Evolutionary conservation across 176 grass and related monocot species (phyloP).

Genomic region (Cenchrus purpureus): DNA sequence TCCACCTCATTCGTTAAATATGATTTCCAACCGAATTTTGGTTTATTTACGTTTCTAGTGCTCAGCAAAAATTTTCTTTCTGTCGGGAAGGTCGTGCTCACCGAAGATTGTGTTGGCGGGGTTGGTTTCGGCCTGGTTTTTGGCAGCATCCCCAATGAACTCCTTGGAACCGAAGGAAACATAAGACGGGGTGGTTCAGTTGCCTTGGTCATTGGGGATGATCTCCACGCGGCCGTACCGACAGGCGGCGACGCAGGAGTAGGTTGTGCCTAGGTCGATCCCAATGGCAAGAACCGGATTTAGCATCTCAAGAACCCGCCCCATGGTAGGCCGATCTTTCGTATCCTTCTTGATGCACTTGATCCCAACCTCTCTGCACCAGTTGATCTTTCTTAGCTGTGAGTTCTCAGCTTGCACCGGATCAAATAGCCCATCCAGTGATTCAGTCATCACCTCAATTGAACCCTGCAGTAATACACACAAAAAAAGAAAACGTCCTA

Average conservation of each 20-base stretch:
- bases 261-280: conserved; percentile 96
- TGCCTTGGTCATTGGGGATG: conserved; percentile 95
- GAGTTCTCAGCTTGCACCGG: no score
- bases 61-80: neutral
- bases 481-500: no score
- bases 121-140: conserved; percentile 80
- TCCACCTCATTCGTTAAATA: no score
- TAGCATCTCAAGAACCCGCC: no score
- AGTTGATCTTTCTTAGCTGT: no score
- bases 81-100: conserved; percentile 15
- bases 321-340: no score
- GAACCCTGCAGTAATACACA: no score
- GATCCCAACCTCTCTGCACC: no score
- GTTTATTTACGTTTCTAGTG: neutral
- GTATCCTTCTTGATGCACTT: no score
- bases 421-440: no score
- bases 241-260: conserved; percentile 95
- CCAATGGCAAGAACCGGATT: conserved; percentile 52
- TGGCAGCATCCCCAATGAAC: conserved; percentile 66
- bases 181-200: conserved; percentile 91
- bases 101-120: conserved; percentile 80
- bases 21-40: no score
- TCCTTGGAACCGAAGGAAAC: conserved; percentile 83
- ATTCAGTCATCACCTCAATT: no score
- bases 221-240: conserved; percentile 97